Percentiles rank a stretch among this genome's conserved stretches.
Conservation (phyloP, 2,329 filamentous ascomycete genomes). For the Daldinia sp. region DNA sequence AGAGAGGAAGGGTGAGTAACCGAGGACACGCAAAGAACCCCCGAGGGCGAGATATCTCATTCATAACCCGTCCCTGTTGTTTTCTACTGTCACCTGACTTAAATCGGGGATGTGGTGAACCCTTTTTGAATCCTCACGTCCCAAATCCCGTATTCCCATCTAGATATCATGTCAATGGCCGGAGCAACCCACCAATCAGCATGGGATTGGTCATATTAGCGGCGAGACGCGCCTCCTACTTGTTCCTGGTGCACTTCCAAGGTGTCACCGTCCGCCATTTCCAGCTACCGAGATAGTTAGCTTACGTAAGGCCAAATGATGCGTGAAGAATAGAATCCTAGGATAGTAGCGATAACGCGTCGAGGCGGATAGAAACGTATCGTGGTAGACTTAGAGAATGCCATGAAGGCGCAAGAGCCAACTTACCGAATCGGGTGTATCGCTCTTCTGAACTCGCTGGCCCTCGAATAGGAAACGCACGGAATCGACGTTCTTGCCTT, state of each 20-base stretch:
- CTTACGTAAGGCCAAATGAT: conserved; percentile 14
- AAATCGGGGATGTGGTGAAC: conserved; percentile 16
- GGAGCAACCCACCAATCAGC: neutral
- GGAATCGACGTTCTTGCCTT: conserved; percentile 84
- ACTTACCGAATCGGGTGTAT: conserved; percentile 92
- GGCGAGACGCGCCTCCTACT: conserved; percentile 72
- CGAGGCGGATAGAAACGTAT: neutral
- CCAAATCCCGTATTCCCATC: conserved; percentile 6
- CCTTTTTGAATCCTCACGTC: conserved; percentile 15
- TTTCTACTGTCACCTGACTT: conserved; percentile 23
- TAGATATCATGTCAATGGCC: neutral
- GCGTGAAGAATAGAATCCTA: neutral
- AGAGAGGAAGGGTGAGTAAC: conserved; percentile 4
- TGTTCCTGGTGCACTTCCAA: conserved; percentile 98
- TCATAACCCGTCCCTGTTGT: conserved; percentile 8
- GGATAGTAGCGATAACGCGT: neutral
- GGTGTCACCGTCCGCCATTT: conserved; percentile 95
- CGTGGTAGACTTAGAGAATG: neutral
- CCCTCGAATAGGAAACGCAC: conserved; percentile 97
- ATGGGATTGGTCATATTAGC: conserved; percentile 22
- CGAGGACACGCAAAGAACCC: conserved; percentile 4
- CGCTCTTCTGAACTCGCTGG: conserved; percentile 85
- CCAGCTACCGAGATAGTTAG: conserved; percentile 68
- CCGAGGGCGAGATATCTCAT: conserved; percentile 17
- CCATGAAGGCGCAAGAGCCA: neutral